Conservation (phyloP, 2,329 filamentous ascomycete genomes). For the Leptoxyphium fumago region DNA sequence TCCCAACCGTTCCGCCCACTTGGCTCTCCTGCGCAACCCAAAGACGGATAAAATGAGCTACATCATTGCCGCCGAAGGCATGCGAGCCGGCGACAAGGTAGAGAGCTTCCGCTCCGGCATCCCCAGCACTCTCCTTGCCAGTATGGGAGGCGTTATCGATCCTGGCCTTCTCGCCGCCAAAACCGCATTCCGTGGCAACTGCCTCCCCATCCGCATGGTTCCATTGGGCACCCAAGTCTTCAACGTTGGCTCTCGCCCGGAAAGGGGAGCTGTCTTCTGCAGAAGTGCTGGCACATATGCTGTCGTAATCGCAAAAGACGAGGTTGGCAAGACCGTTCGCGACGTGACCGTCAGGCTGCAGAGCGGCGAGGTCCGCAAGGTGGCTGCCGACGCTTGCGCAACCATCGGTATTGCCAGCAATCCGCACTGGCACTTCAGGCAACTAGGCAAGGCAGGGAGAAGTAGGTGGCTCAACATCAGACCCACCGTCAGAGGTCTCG, state of each 20-base stretch:
- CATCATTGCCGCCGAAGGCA: slow-evolving; percentile 87
- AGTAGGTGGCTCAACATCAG: slow-evolving; percentile 87
- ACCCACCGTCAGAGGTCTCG: slow-evolving; percentile 89
- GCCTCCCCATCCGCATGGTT: slow-evolving; percentile 87
- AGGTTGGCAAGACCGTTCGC: slow-evolving; percentile 55
- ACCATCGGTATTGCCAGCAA: slow-evolving; percentile 94
- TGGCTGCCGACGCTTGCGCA: slow-evolving; percentile 83
- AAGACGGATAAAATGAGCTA: slow-evolving; percentile 67
- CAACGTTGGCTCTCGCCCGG: slow-evolving; percentile 64
- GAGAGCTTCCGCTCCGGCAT: slow-evolving; percentile 88
- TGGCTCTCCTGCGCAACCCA: slow-evolving; percentile 68
- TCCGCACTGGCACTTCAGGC: slow-evolving; percentile 73
- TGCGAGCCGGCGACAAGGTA: slow-evolving; percentile 79
- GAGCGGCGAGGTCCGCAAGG: slow-evolving; percentile 80
- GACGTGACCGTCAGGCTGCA: slow-evolving; percentile 77
- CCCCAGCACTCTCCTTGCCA: slow-evolving; percentile 68
- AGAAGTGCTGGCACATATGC: slow-evolving; percentile 89
- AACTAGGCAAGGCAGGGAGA: slow-evolving; percentile 88
- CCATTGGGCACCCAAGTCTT: slow-evolving; percentile 87
- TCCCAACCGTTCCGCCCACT: slow-evolving; percentile 81
- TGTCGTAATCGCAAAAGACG: slow-evolving; percentile 77
- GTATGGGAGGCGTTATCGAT: slow-evolving; percentile 86
- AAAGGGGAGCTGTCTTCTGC: slow-evolving; percentile 74
- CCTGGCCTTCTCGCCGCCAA: slow-evolving; percentile 90
- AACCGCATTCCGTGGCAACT: slow-evolving; percentile 90